phyloP scores from a whole-genome alignment of 345 rosid genomes.

The Turnera subulata region DNA sequence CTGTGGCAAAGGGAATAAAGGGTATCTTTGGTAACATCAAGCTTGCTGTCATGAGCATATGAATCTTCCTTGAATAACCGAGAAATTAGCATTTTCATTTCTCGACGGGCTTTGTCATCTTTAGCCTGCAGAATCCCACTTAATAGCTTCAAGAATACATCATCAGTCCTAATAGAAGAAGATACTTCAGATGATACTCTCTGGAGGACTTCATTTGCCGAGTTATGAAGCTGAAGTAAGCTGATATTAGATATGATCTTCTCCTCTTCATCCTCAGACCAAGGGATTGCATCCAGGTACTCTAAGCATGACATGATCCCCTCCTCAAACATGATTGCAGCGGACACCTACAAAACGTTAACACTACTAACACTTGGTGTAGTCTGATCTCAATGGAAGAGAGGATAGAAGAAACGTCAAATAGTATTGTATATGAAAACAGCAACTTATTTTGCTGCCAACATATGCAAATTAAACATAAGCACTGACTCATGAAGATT shows the following conservation, averaged over 20 bases:
- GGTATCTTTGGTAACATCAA: slow-evolving; percentile 59
- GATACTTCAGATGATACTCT: slow-evolving; percentile 68
- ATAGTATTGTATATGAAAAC: no score
- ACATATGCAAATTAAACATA: no score
- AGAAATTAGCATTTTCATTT: slow-evolving; percentile 71
- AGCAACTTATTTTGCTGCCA: no score
- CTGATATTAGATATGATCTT: slow-evolving; percentile 50
- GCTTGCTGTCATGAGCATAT: slow-evolving; percentile 27
- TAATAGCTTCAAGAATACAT: slow-evolving; percentile 56
- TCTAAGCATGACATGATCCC: slow-evolving; percentile 73
- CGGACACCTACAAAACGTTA: slow-evolving; percentile 55
- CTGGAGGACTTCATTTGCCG: slow-evolving; percentile 53
- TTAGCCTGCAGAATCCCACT: slow-evolving; percentile 74
- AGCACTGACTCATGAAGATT: no score
- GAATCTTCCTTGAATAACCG: slow-evolving; percentile 65
- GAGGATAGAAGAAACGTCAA: no score
- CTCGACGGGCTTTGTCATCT: slow-evolving; percentile 88
- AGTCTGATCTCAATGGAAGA: no score
- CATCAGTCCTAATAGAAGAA: slow-evolving; percentile 52
- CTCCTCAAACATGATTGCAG: slow-evolving; percentile 62
- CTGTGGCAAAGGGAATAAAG: slow-evolving; percentile 76
- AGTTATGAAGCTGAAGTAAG: slow-evolving; percentile 65
- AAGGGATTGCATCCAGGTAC: slow-evolving; percentile 88
- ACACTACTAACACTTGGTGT: slow-evolving; percentile 3
- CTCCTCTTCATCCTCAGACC: slow-evolving; percentile 86